Conservation (phyloP, 2,329 filamentous ascomycete genomes). For the Orbilia blumenaviensis region DNA sequence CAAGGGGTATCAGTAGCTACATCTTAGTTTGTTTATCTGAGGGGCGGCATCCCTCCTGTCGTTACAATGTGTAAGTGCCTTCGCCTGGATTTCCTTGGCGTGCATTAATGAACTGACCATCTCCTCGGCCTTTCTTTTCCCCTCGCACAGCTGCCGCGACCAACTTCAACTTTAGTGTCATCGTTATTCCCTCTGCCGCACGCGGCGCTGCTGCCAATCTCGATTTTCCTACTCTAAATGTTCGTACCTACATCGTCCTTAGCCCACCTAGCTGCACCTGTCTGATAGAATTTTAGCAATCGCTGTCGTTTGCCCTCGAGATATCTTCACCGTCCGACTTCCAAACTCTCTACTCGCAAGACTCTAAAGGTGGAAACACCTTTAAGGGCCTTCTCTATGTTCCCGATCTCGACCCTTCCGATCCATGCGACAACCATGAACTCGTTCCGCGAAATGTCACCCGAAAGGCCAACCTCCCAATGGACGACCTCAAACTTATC, state of each 20-base stretch:
- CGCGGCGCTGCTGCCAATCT: conserved; percentile 14
- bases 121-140: background rate
- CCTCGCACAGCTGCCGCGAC: conserved; percentile 26
- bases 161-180: conserved; percentile 51
- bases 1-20: background rate
- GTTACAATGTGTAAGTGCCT: conserved; percentile 35
- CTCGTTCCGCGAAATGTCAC: conserved; percentile 80
- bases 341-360: conserved; percentile 47
- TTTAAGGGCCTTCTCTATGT: conserved; percentile 79
- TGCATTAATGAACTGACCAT: background rate
- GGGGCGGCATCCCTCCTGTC: conserved; percentile 22
- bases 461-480: conserved; percentile 73
- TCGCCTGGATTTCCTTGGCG: conserved; percentile 24
- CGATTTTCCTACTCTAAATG: conserved; percentile 50
- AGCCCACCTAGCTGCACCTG: background rate
- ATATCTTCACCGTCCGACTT: conserved; percentile 46
- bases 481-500: conserved; percentile 76
- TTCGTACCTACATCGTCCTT: conserved; percentile 14
- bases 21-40: background rate
- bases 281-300: conserved; percentile 30
- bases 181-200: conserved; percentile 39
- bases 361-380: conserved; percentile 30
- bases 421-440: conserved; percentile 71
- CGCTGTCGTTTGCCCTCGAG: conserved; percentile 49
- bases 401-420: conserved; percentile 70